Evolutionary conservation across 768 basidiomycete species (phyloP).

Genomic region (Pulveroboletus frians): DNA sequence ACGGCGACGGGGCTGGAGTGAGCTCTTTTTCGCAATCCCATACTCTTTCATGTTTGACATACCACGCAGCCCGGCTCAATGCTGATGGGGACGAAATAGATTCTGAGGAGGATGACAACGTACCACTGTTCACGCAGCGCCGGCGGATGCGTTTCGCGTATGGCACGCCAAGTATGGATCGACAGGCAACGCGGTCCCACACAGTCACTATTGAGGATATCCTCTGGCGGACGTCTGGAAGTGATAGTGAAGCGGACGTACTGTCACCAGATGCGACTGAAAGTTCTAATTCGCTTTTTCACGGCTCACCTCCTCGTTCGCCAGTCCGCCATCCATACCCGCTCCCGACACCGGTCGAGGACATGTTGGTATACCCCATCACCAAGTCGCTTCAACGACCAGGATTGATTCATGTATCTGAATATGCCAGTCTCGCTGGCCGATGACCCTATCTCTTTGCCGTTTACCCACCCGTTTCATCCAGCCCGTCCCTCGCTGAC

Average conservation of each 20-base stretch:
- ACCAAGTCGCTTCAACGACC: slow-evolving; percentile 6
- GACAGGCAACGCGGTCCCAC: slow-evolving; percentile 27
- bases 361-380: slow-evolving; percentile 38
- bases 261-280: slow-evolving; percentile 21
- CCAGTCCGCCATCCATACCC: slow-evolving; percentile 35
- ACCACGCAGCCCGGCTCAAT: slow-evolving; percentile 32
- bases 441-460: slow-evolving; percentile 15
- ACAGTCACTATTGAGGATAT: slow-evolving; percentile 25
- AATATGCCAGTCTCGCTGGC: slow-evolving; percentile 30
- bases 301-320: slow-evolving; percentile 10
- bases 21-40: slow-evolving; percentile 4
- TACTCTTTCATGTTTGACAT: slow-evolving; percentile 6
- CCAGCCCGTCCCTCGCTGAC: neutral
- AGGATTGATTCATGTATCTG: slow-evolving; percentile 19
- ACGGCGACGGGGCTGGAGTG: slow-evolving; percentile 33
- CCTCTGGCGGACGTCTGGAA: slow-evolving; percentile 23
- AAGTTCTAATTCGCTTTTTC: slow-evolving; percentile 10
- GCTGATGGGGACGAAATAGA: slow-evolving; percentile 62
- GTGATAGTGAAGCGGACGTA: slow-evolving; percentile 18
- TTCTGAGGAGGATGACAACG: slow-evolving; percentile 50
- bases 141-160: slow-evolving; percentile 37
- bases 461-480: neutral
- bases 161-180: slow-evolving; percentile 15
- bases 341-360: slow-evolving; percentile 51
- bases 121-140: slow-evolving; percentile 48